These are phyloP conservation scores for Acacia melanoxylon DNA, from an alignment of 306 rosid genomes.

Conservation along the genomic window DNA sequence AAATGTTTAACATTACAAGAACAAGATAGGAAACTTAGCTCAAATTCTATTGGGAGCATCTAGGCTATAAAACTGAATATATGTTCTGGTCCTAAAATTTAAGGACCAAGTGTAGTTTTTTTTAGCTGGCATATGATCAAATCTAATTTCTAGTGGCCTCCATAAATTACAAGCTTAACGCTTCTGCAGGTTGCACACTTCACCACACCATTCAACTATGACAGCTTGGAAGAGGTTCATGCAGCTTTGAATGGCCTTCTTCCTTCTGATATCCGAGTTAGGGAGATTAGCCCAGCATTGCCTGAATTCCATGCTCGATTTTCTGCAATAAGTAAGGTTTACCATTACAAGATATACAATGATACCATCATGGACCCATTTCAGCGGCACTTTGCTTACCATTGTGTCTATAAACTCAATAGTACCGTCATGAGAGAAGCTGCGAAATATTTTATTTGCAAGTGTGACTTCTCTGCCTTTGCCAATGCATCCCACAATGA, in stretches of 20 bases:
- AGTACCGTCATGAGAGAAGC: constrained; percentile 74
- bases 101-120: not conserved
- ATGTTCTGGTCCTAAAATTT: not conserved
- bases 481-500: constrained; percentile 77
- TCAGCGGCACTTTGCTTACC: constrained; percentile 74
- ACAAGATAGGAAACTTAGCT: not conserved
- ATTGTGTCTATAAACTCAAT: constrained; percentile 73
- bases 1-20: not conserved
- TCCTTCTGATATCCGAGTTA: constrained; percentile 83
- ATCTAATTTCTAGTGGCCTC: constrained; percentile 3
- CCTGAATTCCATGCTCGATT: constrained; percentile 92
- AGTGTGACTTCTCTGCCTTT: constrained; percentile 89
- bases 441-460: constrained; percentile 72
- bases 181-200: constrained; percentile 89
- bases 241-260: constrained; percentile 84
- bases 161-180: constrained; percentile 30
- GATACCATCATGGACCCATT: constrained; percentile 82
- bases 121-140: not conserved
- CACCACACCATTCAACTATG: constrained; percentile 76
- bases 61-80: not conserved
- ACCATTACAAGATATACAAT: constrained; percentile 90
- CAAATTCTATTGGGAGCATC: not conserved
- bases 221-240: constrained; percentile 63
- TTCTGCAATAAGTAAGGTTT: constrained; percentile 79
- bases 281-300: constrained; percentile 79